Conservation (phyloP, 441 rosid genomes). For the Erodium moschatum region DNA sequence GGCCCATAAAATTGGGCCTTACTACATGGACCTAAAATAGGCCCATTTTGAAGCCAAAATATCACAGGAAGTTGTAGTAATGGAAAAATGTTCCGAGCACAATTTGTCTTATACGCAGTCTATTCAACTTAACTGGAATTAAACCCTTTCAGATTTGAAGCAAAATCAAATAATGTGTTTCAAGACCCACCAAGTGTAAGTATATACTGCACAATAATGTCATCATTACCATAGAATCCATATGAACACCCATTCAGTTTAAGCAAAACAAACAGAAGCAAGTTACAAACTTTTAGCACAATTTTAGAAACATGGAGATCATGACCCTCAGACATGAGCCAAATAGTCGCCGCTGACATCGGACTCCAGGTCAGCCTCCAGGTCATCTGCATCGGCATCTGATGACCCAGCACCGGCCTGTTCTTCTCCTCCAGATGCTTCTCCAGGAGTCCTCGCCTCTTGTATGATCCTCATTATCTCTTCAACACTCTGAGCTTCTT, state of each 20-base stretch:
- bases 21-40: no score
- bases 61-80: no score
- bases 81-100: no score
- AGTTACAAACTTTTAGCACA: neutral
- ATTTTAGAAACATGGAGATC: neutral
- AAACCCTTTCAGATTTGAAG: no score
- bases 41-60: no score
- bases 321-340: neutral
- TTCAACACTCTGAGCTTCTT: slow-evolving; percentile 66
- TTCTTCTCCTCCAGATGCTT: slow-evolving; percentile 50
- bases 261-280: neutral
- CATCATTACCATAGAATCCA: neutral
- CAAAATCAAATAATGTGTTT: no score
- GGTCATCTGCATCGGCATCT: slow-evolving; percentile 44
- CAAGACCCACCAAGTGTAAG: neutral
- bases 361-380: slow-evolving; percentile 81
- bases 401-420: slow-evolving; percentile 61
- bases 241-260: neutral
- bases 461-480: slow-evolving; percentile 94
- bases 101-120: no score
- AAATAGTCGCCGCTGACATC: slow-evolving; percentile 64
- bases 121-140: no score
- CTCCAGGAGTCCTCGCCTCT: slow-evolving; percentile 83
- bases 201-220: neutral
- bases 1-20: no score